Base-by-base conservation (phyloP, 2,329 filamentous ascomycete genomes). In the Colletotrichum liriopes region DNA sequence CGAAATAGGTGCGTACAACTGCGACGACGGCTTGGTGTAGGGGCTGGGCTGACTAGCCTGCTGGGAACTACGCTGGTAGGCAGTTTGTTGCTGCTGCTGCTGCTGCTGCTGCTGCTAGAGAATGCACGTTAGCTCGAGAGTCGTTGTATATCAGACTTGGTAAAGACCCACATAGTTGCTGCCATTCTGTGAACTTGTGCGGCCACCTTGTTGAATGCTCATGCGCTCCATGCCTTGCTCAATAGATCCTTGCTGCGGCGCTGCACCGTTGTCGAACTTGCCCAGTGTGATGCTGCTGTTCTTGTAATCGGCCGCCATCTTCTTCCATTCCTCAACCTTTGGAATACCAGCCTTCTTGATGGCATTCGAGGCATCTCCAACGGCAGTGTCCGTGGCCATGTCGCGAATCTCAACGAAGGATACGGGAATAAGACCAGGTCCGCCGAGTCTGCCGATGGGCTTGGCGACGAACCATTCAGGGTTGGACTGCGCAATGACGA, bases 381-480 rank as follows among this genome's bases (percentile, higher is more conserved):
- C 94, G 0, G 95, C 89, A 76, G 93, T 90, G 62, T 96, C 95
- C 0, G 94, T 95, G 6, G 91, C 90, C 93, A 98, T 98, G 81
- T 98, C 96, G 80, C 94, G 90, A 77, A 99, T 96, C 83, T 99
- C 95, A 76, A 99, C 94, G 81, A 98, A 98, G 0, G 95, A 97
- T 41, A 98, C 96, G 2, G 96, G 96, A 75, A 99, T 98, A 77
- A 99, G 84, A 51, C 96, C 96, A 0, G 96, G 96, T 1, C 96
- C 96, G 54, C 96, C 96, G n/a, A 99, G 87, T 75, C 96, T 90
- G 74, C 95, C 96, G 80, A 99, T 99, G n/a, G 96, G 96, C 84
- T 99, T 99, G 62, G 96, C 96, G 73, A 99, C 96, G 79, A 98
- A 98, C 96, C 96, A 99, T 83, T 99, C 96, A 6, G 96, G 94